A percentile compares a stretch with the other conserved stretches of the same genome.
phyloP scores from a whole-genome alignment of 1,284 basidiomycete species.

The Ceratorhiza oryzae-sativae region DNA sequence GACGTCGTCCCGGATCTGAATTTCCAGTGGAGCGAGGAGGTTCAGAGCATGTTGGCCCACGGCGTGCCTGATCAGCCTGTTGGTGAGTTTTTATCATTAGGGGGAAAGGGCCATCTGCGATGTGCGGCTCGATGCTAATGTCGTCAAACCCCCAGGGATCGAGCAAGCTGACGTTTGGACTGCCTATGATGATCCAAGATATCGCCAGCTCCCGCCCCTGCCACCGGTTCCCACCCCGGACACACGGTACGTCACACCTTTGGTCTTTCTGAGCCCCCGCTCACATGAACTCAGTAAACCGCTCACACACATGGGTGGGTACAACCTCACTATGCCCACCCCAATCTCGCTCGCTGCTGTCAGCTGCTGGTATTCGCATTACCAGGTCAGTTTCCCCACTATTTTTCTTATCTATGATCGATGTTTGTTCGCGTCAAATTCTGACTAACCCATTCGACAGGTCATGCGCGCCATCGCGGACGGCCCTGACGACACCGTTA shows the following conservation, averaged over 20 bases:
- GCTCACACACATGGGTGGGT: slow-evolving; percentile 1
- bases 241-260: slow-evolving; percentile 2
- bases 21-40: slow-evolving; percentile 19
- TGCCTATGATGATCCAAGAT: slow-evolving; percentile 10
- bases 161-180: slow-evolving; percentile 23
- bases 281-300: slow-evolving; percentile 13
- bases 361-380: slow-evolving; percentile 79
- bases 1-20: slow-evolving; percentile 9
- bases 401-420: too few relatives aligned
- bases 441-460: too few relatives aligned
- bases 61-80: slow-evolving; percentile 4
- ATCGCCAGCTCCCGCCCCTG: background rate
- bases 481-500: slow-evolving; percentile 50
- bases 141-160: background rate
- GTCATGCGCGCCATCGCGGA: slow-evolving; percentile 55
- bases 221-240: slow-evolving; percentile 16
- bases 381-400: slow-evolving; percentile 52
- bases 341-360: slow-evolving; percentile 63
- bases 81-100: background rate
- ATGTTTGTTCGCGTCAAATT: too few relatives aligned
- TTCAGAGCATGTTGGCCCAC: slow-evolving; percentile 5
- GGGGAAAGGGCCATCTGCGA: too few relatives aligned
- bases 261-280: background rate
- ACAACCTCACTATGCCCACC: slow-evolving; percentile 19
- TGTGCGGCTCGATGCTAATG: background rate